Base-by-base conservation (phyloP, 169 alveolate species). In the Babesia caballi region DNA sequence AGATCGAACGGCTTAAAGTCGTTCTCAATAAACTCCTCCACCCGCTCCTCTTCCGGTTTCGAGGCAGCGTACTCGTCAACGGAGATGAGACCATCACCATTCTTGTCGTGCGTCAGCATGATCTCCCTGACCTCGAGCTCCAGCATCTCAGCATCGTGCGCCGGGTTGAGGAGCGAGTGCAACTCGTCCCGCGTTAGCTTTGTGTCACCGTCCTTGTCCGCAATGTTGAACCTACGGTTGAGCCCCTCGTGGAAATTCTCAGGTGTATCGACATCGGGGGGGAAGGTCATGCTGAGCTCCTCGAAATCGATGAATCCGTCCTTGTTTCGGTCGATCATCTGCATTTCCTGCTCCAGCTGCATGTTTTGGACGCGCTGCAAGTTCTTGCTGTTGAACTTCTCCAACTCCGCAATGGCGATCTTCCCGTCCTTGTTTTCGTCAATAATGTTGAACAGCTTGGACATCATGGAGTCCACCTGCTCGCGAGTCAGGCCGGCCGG, bases 271-370 rank as follows among this genome's bases (percentile, higher is more conserved):
- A 74, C 69, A 19, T 83, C 87, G 38, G 69, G 83, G 4, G 88
- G 74, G 76, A 88, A 84, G 15, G 88, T 84, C 17, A 71, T 80
- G 54, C 75, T 76, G 30, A 88, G 74, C 80, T 88, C 93, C 30
- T 76, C 71, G 36, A 88, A 66, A 25, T 82, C 80, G 33, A 80
- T 65, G 21, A 60, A 54, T 3, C 93, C 93, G 74, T 88, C 93
- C 63, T 80, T 84, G 73, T 88, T 84, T 40, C 49, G 33, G 83
- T 88, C 93, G 3, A 88, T 72, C 53, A 74, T 83, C 36, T 73
- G 78, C 91, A 88, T 80, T 74, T 88, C 93, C 33, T 52, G 83
- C 35, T 82, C 85, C 59, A 88, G 75, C 73, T 88, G 93, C 69
- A 82, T 76, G 65, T 74, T 57, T 68, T 82, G 77, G 23, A 87